Percentiles rank a stretch among this genome's conserved stretches.
These are phyloP conservation scores for Kwoniella dendrophila DNA, from an alignment of 768 basidiomycete species.

Conservation along the genomic window DNA sequence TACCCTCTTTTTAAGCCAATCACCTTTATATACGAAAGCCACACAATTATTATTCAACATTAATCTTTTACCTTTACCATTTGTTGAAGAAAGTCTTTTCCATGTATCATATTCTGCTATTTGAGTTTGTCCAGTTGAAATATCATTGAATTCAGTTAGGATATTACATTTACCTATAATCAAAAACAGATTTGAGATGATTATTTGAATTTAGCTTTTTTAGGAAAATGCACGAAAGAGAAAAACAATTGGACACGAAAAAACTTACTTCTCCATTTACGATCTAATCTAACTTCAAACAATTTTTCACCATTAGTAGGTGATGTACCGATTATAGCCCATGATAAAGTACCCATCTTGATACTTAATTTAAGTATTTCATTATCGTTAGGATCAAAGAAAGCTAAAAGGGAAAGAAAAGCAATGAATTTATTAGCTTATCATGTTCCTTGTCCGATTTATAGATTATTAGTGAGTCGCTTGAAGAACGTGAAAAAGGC, in stretches of 20 bases:
- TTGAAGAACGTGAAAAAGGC: too few species aligned
- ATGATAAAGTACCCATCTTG: not conserved
- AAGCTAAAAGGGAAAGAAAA: not conserved
- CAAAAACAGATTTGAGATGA: not conserved
- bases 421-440: too few species aligned
- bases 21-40: not conserved
- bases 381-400: not conserved
- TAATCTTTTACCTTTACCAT: not conserved
- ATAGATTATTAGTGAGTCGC: too few species aligned
- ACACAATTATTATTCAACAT: not conserved
- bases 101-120: not conserved
- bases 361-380: not conserved
- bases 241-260: not conserved
- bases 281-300: not conserved
- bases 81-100: too few species aligned
- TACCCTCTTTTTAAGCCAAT: slow-evolving; percentile 1
- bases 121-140: not conserved
- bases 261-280: not conserved
- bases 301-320: not conserved
- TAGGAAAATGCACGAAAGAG: too few species aligned
- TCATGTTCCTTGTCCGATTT: too few species aligned
- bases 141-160: not conserved
- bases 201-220: not conserved
- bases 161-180: not conserved
- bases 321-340: not conserved